Evolutionary conservation across 257 asterid genomes (phyloP), one percentile per base, ranked within the genome.

Genomic region (Thymus mandschuricus): DNA sequence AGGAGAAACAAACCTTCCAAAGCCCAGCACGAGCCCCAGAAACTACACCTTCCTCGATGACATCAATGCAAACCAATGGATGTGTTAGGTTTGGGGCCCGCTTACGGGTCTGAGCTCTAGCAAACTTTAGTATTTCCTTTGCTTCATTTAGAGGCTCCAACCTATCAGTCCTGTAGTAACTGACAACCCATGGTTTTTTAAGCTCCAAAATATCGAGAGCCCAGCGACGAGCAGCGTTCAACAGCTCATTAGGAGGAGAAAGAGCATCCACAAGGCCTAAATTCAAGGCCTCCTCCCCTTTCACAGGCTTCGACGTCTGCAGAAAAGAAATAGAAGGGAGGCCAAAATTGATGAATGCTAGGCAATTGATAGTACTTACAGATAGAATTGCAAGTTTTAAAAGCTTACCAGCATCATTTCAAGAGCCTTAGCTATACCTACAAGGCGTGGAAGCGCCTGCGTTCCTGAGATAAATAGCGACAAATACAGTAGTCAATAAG

Each of bases 371-470:
- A 69, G 61, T 58, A 33, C 49, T 51, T 11, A 68, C 21, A 15
- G 35, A 63, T 61, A 21, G 5, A 50, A 45, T 27, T 15, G 68
- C 55, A 80, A 60, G 48, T 6, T 45, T 35, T 50, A 64, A 56
- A 21, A 55, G 68, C 93, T 77, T 85, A 95, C 99, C 88, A 95
- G 80, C 88, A 95, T 88, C 99, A 95, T 89, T 75, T 95, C 99
- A 77, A 95, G 96, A 59, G 97, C 89, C 84, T 95, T 95, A 48
- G 96, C 84, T 64, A 88, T 86, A 44, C 99, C 99, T 15, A 92
- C 98, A 59, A 95, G 99, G 81, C 96, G 99, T 28, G 99, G 99
- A 82, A 95, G 96, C 10, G 97, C 91, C 78, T 95, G 99, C 29
- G 99, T 95, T 45, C 99, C 97, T 92, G 94, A 51, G 73, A 87